Percentiles rank a stretch among this genome's conserved stretches.
Conservation (phyloP, 495 filamentous ascomycete genomes). For the Penicillium salamii region DNA sequence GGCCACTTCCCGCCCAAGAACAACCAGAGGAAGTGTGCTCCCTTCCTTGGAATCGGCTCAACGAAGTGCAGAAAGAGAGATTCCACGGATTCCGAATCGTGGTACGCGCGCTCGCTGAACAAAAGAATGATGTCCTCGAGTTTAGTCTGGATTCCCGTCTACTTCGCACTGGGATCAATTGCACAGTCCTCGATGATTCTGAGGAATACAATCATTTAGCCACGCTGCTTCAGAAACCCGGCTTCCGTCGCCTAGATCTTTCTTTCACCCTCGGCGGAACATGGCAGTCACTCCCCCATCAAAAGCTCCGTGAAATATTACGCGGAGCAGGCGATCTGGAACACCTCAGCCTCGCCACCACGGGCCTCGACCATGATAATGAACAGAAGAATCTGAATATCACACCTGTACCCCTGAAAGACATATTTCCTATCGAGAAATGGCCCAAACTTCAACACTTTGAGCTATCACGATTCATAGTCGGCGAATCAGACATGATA, state of each 20-base stretch:
- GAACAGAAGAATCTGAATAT: background rate
- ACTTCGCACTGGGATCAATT: conserved; percentile 13
- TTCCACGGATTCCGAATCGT: conserved; percentile 12
- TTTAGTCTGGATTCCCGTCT: conserved; percentile 8
- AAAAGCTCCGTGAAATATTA: conserved; percentile 2
- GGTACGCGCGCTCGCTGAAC: conserved; percentile 4
- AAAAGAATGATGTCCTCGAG: conserved; percentile 9
- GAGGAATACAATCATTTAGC: conserved; percentile 10
- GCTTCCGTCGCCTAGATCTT: conserved; percentile 9
- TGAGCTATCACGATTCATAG: conserved; percentile 4
- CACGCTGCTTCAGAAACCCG: conserved; percentile 4
- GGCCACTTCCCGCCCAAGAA: conserved; percentile 7
- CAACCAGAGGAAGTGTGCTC: background rate
- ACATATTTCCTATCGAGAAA: conserved; percentile 8
- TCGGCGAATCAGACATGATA: conserved; percentile 4
- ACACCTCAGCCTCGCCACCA: conserved; percentile 4
- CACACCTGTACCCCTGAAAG: conserved; percentile 1
- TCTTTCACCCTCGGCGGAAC: conserved; percentile 5
- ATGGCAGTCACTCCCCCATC: conserved; percentile 7
- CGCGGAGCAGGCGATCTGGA: conserved; percentile 1
- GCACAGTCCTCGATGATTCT: conserved; percentile 13
- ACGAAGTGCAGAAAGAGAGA: conserved; percentile 9
- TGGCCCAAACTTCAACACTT: conserved; percentile 10
- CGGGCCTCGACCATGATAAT: background rate
- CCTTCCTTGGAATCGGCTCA: background rate